These are phyloP conservation scores for Neopestalotiopsis rosae DNA, from an alignment of 2,329 filamentous ascomycete species.

Conservation along the genomic window DNA sequence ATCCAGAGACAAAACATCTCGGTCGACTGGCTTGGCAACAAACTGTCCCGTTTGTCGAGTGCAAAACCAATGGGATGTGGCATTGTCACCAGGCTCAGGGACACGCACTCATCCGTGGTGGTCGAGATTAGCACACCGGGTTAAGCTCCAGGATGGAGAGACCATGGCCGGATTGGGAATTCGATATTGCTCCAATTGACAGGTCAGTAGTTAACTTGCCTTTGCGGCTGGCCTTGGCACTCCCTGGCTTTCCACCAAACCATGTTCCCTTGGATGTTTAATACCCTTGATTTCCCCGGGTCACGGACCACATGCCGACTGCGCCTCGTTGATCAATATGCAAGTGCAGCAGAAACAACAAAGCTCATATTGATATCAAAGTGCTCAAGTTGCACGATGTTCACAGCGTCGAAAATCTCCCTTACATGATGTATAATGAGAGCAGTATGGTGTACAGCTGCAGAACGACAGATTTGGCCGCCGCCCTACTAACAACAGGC, in stretches of 20 bases:
- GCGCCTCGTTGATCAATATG: neutral
- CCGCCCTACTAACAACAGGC: neutral
- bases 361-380: neutral
- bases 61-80: neutral
- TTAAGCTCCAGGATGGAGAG: constrained; percentile 4
- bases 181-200: constrained; percentile 9
- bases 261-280: neutral
- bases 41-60: neutral
- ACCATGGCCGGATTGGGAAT: constrained; percentile 4
- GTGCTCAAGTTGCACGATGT: neutral
- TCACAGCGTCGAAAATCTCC: neutral
- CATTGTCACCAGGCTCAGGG: neutral
- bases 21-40: neutral
- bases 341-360: neutral
- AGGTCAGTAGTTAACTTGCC: constrained; percentile 13
- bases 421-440: neutral
- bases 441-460: neutral
- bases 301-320: neutral
- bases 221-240: neutral
- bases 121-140: constrained; percentile 8
- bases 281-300: neutral
- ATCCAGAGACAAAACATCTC: neutral
- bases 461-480: neutral
- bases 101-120: neutral
- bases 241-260: neutral